Percentiles rank a stretch among this genome's conserved stretches.
phyloP scores from a whole-genome alignment of 306 rosid genomes.

The Albizia julibrissin region DNA sequence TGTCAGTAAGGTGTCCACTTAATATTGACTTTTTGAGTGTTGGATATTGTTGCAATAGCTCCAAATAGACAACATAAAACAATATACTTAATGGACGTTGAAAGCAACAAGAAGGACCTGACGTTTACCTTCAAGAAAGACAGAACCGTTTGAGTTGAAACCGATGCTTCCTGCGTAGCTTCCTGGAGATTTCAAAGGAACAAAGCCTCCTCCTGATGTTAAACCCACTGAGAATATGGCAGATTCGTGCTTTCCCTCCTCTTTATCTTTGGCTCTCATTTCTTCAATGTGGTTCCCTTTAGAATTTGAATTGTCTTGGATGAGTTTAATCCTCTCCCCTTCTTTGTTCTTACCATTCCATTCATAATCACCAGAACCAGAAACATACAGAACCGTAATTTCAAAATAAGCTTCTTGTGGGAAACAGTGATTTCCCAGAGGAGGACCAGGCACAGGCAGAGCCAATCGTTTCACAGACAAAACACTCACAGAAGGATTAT shows the following conservation, averaged over 20 bases:
- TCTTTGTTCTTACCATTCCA: conserved; percentile 44
- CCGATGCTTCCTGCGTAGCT: conserved; percentile 81
- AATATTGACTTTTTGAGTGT: too few relatives aligned
- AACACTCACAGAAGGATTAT: conserved; percentile 34
- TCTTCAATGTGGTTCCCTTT: conserved; percentile 41
- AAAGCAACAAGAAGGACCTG: not conserved
- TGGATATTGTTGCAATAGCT: too few relatives aligned
- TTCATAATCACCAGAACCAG: conserved; percentile 34
- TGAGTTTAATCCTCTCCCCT: conserved; percentile 75
- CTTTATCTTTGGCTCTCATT: conserved; percentile 43
- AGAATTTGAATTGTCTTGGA: conserved; percentile 45
- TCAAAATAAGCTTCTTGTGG: conserved; percentile 97
- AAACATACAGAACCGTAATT: conserved; percentile 56
- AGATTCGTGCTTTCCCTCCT: conserved; percentile 42
- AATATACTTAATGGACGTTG: not conserved
- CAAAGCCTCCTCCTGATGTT: conserved; percentile 59
- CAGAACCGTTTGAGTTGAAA: conserved; percentile 82
- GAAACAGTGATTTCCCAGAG: conserved; percentile 67
- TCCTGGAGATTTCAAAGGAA: conserved; percentile 69
- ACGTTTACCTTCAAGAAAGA: conserved; percentile 79
- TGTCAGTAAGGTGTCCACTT: not conserved
- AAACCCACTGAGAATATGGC: conserved; percentile 74
- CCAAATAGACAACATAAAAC: not conserved
- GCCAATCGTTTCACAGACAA: conserved; percentile 60
- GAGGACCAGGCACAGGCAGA: conserved; percentile 90